phyloP scores from a whole-genome alignment of 2,329 filamentous ascomycete genomes.

The Calonectria pteridis region DNA sequence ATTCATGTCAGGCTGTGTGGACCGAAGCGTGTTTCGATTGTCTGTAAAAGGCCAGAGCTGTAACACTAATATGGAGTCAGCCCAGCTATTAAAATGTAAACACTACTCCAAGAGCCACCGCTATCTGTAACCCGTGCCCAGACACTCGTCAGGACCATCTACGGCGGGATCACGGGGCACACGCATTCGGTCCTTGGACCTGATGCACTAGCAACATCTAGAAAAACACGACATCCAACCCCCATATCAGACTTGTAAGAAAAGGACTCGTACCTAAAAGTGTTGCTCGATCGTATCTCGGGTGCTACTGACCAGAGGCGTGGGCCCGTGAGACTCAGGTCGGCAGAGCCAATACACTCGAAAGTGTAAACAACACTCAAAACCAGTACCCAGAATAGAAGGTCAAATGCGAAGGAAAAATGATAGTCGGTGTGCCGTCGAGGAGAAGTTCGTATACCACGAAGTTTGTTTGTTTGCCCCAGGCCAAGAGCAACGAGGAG shows the following conservation, averaged over 20 bases:
- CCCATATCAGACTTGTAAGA: neutral
- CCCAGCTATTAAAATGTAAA: neutral
- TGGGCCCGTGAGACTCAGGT: slow-evolving; percentile 15
- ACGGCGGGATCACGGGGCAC: neutral
- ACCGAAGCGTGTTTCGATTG: neutral
- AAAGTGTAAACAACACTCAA: neutral
- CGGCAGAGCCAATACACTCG: slow-evolving; percentile 16
- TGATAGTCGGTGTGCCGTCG: slow-evolving; percentile 27
- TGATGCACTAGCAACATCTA: neutral
- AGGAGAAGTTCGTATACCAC: slow-evolving; percentile 33
- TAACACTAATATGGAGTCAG: neutral
- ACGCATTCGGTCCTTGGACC: neutral
- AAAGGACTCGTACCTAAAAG: slow-evolving; percentile 35
- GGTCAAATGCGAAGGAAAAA: neutral
- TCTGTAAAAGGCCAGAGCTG: neutral
- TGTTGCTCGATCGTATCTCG: slow-evolving; percentile 7
- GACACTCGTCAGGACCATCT: neutral
- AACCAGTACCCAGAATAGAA: slow-evolving; percentile 30
- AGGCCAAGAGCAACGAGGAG: slow-evolving; percentile 36
- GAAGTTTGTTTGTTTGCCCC: slow-evolving; percentile 43
- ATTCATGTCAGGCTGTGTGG: slow-evolving; percentile 36
- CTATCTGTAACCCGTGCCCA: neutral
- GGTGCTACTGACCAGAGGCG: slow-evolving; percentile 2
- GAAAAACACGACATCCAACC: neutral
- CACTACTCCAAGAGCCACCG: neutral